These are phyloP conservation scores for Auriscalpium orientale DNA, from an alignment of 768 basidiomycete species.

Conservation along the genomic window DNA sequence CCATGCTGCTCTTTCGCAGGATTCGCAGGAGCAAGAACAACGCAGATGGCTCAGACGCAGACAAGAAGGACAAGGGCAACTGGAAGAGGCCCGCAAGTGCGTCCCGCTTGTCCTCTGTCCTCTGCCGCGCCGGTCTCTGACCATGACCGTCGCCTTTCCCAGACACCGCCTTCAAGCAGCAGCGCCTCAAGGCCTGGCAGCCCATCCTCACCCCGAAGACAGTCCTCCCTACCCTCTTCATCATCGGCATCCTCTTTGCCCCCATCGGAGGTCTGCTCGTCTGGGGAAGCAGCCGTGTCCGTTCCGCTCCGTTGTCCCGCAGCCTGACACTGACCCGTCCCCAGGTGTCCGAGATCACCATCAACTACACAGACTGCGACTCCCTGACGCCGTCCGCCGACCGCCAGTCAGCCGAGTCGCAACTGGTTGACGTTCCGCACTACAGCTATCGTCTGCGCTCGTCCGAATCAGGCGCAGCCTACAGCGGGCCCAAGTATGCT, in stretches of 20 bases:
- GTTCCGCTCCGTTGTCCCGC: constrained; percentile 11
- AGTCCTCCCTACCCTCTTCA: constrained; percentile 91
- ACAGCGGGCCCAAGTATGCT: constrained; percentile 61
- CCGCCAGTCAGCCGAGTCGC: constrained; percentile 30
- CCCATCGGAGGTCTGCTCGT: constrained; percentile 93
- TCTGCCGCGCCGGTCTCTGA: constrained; percentile 2
- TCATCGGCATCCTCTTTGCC: constrained; percentile 90
- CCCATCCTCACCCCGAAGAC: constrained; percentile 98
- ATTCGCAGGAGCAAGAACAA: constrained; percentile 24
- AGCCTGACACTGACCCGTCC: neutral
- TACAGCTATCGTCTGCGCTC: constrained; percentile 62
- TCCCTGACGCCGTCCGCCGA: constrained; percentile 34
- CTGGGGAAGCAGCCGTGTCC: constrained; percentile 73
- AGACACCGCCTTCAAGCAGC: constrained; percentile 99
- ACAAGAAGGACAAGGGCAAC: constrained; percentile 75
- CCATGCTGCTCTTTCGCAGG: constrained; percentile 28
- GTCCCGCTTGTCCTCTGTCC: constrained; percentile 22
- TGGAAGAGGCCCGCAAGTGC: constrained; percentile 82
- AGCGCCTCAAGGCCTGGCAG: constrained; percentile 99
- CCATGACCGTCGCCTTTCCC: constrained; percentile 18
- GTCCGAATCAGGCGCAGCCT: constrained; percentile 41
- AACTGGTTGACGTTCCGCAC: constrained; percentile 52
- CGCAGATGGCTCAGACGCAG: constrained; percentile 27
- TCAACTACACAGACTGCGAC: constrained; percentile 95
- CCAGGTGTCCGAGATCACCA: constrained; percentile 85